Evolutionary conservation across 2,329 filamentous ascomycete genomes (phyloP).

Genomic region (Davidsoniella neocaledoniae): DNA sequence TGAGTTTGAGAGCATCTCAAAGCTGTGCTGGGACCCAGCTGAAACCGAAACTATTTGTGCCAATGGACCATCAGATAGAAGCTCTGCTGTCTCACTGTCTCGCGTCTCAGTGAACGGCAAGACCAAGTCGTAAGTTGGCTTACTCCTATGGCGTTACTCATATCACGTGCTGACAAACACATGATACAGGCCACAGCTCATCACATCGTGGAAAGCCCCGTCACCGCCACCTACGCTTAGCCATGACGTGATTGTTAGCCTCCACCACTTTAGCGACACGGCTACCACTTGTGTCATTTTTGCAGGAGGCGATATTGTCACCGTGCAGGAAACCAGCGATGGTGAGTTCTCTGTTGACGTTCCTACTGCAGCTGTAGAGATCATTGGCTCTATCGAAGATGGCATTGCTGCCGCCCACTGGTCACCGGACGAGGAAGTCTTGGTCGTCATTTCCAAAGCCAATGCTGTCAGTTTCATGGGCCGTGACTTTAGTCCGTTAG

Average conservation of each 20-base stretch:
- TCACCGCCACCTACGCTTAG: conserved; percentile 60
- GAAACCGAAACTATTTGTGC: conserved; percentile 66
- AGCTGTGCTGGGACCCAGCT: conserved; percentile 71
- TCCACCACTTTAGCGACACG: conserved; percentile 76
- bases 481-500: conserved; percentile 68
- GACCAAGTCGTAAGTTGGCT: conserved; percentile 23
- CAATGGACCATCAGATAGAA: conserved; percentile 59
- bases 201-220: conserved; percentile 81
- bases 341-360: conserved; percentile 15
- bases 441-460: conserved; percentile 66
- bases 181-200: conserved; percentile 17
- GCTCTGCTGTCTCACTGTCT: conserved; percentile 54
- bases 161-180: conserved; percentile 14
- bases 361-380: conserved; percentile 52
- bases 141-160: neutral
- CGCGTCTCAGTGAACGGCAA: conserved; percentile 33
- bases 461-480: conserved; percentile 84
- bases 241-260: conserved; percentile 57
- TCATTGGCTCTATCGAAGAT: conserved; percentile 83
- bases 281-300: conserved; percentile 66
- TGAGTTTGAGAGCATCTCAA: conserved; percentile 40
- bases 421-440: conserved; percentile 88
- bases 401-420: conserved; percentile 80
- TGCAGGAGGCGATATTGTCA: conserved; percentile 77
- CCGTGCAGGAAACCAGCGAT: conserved; percentile 51